phyloP scores from a whole-genome alignment of 257 asterid species.

The Solanum habrochaites region DNA sequence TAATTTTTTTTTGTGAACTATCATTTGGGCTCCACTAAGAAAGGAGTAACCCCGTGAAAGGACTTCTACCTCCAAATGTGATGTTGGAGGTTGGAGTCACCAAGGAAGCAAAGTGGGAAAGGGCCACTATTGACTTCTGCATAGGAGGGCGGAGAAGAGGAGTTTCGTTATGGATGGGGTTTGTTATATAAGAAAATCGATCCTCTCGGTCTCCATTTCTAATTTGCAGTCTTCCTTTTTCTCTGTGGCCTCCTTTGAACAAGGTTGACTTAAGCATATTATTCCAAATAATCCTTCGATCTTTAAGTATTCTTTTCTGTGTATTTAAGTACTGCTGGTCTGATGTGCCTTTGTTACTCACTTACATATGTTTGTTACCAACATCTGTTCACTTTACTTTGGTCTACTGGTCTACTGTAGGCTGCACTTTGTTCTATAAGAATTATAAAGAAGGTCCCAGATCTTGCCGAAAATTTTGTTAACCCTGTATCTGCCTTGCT shows the following conservation, averaged over 20 bases:
- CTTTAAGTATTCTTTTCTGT: background rate
- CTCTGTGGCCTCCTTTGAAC: background rate
- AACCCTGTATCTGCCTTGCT: conserved; percentile 68
- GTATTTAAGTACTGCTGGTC: background rate
- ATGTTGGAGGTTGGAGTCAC: background rate
- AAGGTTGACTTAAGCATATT: background rate
- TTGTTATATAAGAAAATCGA: background rate
- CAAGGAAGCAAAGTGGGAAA: background rate
- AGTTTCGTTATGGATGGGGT: background rate
- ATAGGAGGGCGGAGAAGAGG: background rate
- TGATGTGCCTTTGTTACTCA: background rate
- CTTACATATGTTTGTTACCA: background rate
- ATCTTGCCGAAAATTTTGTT: conserved; percentile 83
- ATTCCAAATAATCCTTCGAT: background rate
- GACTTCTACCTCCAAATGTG: background rate
- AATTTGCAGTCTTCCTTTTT: background rate
- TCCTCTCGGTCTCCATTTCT: background rate
- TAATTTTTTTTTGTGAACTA: background rate
- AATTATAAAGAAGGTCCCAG: conserved; percentile 95
- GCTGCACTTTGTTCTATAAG: conserved; percentile 94
- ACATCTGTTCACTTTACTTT: conserved; percentile 2
- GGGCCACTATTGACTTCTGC: background rate
- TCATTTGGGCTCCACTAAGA: background rate
- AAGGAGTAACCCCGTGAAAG: background rate
- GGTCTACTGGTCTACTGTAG: conserved; percentile 21